Evolutionary conservation across 2,329 filamentous ascomycete genomes (phyloP).

Genomic region (Aspergillus glaucus): DNA sequence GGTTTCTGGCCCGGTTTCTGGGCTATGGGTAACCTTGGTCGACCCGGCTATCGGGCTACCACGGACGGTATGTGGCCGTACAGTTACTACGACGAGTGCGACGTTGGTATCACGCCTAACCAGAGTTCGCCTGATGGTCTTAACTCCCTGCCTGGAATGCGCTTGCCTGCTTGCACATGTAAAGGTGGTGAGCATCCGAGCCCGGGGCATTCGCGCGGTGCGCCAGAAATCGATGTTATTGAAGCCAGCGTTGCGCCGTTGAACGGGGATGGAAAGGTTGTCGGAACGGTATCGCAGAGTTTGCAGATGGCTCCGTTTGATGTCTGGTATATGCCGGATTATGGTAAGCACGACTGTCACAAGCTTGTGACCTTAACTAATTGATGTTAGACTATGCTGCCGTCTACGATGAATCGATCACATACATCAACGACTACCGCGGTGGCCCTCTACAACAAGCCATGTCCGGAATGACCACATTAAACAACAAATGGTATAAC

Average conservation of each 20-base stretch:
- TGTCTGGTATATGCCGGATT: slow-evolving; percentile 61
- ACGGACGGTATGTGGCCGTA: slow-evolving; percentile 71
- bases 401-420: slow-evolving; percentile 55
- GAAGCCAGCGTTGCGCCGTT: slow-evolving; percentile 58
- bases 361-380: neutral
- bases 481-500: slow-evolving; percentile 63
- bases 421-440: slow-evolving; percentile 54
- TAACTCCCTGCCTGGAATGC: slow-evolving; percentile 63
- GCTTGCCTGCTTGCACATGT: slow-evolving; percentile 63
- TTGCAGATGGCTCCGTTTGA: slow-evolving; percentile 65
- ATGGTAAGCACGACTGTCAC: slow-evolving; percentile 29
- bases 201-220: slow-evolving; percentile 58
- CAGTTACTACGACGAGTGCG: slow-evolving; percentile 63
- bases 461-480: slow-evolving; percentile 53
- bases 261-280: slow-evolving; percentile 41
- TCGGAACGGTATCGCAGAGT: slow-evolving; percentile 61
- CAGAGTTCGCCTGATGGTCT: slow-evolving; percentile 63
- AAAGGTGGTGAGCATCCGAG: slow-evolving; percentile 58
- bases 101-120: slow-evolving; percentile 65
- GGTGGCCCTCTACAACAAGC: slow-evolving; percentile 60
- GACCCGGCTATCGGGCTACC: slow-evolving; percentile 62
- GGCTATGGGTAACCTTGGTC: slow-evolving; percentile 67
- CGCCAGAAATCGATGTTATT: slow-evolving; percentile 66
- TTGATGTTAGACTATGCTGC: slow-evolving; percentile 51
- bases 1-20: slow-evolving; percentile 73